Evolutionary conservation across 2,329 filamentous ascomycete species (phyloP), one percentile per base, ranked within the genome.

Genomic region (Nannizziopsis arthrosporioides): DNA sequence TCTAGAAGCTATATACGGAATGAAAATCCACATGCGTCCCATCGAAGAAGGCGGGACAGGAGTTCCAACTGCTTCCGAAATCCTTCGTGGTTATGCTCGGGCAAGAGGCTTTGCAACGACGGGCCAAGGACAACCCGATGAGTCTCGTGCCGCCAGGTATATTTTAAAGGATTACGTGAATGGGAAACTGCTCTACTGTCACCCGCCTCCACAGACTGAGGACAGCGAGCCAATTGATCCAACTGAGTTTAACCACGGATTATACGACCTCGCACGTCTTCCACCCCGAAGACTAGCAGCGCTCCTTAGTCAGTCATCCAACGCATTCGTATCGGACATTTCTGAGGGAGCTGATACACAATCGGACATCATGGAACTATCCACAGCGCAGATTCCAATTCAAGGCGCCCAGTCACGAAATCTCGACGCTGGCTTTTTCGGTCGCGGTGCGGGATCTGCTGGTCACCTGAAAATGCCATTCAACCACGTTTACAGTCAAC

Each of bases 101-200:
- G 92, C 92, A 12, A 76, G 93, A 62, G 92, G 92, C 9, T 98
- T 94, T 70, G 82, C 84, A 50, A 95, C 89, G 4, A 82, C 85
- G 47, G 92, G 92, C 59, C 77, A 85, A 31, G 90, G 92, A 7
- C 85, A 92, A 61, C 90, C 92, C 0, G 92, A 98, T 59, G 88
- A 94, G 70, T 93, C 88, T 1, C 78, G 92, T 57, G 92, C 92
- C 5, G 88, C 90, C 3, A 78, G 92, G 46, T 84, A 86, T 57
- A 76, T 98, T 12, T 76, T 98, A 19, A 98, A 98, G 65, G 92
- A 98, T 69, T 98, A 96, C 61, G 92, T 98, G 57, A 94, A 84
- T 63, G 92, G 92, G 53, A 96, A 95, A 69, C 77, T 98, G 0
- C 76, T 96, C 5, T 96, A 84, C 70, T 92, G 88, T 56, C 82